phyloP scores from a whole-genome alignment of 306 rosid genomes.

The Bauhinia variegata region DNA sequence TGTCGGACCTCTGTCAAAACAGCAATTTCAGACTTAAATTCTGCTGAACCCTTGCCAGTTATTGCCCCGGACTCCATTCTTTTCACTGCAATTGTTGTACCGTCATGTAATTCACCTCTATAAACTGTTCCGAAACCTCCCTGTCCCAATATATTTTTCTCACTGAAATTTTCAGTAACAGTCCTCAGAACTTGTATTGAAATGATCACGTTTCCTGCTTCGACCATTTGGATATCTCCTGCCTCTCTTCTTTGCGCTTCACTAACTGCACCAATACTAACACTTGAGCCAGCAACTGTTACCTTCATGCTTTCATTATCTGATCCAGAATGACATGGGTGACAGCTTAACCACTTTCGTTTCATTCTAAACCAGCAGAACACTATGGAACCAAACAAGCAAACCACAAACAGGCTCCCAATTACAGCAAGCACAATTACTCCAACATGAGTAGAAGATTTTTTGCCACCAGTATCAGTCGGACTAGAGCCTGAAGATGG shows the following conservation, averaged over 20 bases:
- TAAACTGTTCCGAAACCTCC: conserved; percentile 89
- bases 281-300: conserved; percentile 89
- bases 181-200: conserved; percentile 83
- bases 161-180: conserved; percentile 75
- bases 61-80: conserved; percentile 87
- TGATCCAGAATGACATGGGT: conserved; percentile 84
- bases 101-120: conserved; percentile 39
- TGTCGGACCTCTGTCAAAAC: conserved; percentile 93
- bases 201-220: conserved; percentile 90
- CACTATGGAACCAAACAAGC: conserved; percentile 57
- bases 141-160: conserved; percentile 74
- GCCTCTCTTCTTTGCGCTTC: conserved; percentile 64
- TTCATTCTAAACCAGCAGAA: conserved; percentile 70
- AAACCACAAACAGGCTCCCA: conserved; percentile 57
- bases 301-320: conserved; percentile 88
- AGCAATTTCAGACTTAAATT: conserved; percentile 84
- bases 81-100: conserved; percentile 82
- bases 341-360: conserved; percentile 72
- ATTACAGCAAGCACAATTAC: conserved; percentile 64
- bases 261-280: conserved; percentile 71
- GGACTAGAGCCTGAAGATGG: too few species aligned
- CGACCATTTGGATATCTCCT: conserved; percentile 88
- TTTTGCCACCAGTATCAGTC: conserved; percentile 43
- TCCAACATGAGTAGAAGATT: conserved; percentile 49
- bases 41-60: conserved; percentile 71